Evolutionary conservation across 2,329 filamentous ascomycete genomes (phyloP).

Genomic region (Trichothecium roseum): DNA sequence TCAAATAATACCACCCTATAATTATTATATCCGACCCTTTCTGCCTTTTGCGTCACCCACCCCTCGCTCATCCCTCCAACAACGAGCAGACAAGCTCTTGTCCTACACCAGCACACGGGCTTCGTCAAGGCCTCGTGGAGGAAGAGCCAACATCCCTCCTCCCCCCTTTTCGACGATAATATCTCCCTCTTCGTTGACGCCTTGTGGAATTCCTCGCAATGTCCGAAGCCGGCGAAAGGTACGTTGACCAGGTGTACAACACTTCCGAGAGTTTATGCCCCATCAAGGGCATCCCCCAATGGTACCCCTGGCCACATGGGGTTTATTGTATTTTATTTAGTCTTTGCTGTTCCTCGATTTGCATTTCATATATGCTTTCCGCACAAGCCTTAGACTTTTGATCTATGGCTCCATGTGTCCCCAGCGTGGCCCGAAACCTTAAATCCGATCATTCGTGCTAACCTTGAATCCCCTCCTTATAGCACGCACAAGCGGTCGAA

Average conservation of each 20-base stretch:
- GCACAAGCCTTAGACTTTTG: background rate
- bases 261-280: too few relatives aligned
- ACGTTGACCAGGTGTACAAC: constrained; percentile 7
- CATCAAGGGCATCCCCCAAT: too few relatives aligned
- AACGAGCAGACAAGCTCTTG: background rate
- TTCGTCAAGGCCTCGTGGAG: too few relatives aligned
- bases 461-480: constrained; percentile 1
- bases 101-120: background rate
- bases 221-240: constrained; percentile 26
- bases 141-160: too few relatives aligned
- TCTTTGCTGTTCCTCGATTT: background rate
- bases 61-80: background rate
- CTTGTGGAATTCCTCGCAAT: constrained; percentile 12
- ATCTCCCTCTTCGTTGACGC: background rate
- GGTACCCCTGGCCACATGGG: too few relatives aligned
- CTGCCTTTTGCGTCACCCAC: too few relatives aligned
- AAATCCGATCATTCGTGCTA: too few relatives aligned
- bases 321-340: background rate
- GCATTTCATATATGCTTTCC: background rate
- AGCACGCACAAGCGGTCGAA: constrained; percentile 43
- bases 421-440: constrained; percentile 1
- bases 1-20: too few relatives aligned
- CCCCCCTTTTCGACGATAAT: background rate
- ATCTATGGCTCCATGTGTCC: constrained; percentile 1
- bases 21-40: too few relatives aligned